These are phyloP conservation scores for Letharia columbiana DNA, from an alignment of 495 filamentous ascomycete species.

Conservation along the genomic window DNA sequence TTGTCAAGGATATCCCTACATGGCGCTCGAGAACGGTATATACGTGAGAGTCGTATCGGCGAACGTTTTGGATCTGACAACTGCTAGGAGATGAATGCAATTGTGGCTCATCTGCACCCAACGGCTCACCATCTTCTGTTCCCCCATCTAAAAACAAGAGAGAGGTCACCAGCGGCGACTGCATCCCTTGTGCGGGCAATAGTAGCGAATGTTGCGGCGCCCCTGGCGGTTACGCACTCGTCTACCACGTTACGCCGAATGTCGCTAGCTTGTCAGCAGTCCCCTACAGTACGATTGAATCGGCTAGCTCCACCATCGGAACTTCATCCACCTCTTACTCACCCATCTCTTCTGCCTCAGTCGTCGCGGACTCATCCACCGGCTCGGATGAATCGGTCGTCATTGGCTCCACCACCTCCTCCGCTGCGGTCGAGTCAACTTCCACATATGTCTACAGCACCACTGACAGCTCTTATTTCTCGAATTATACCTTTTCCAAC, in stretches of 20 bases:
- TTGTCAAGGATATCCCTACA: background rate
- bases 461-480: background rate
- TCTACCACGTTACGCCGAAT: background rate
- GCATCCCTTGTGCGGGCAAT: background rate
- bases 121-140: background rate
- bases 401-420: background rate
- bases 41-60: rapidly evolving
- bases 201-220: background rate
- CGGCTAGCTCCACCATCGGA: background rate
- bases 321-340: background rate
- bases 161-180: background rate
- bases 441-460: background rate
- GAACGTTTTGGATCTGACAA: background rate
- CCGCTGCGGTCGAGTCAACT: background rate
- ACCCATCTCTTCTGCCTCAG: background rate
- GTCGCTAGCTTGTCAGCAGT: background rate
- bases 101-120: background rate
- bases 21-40: conserved; percentile 1
- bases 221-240: background rate
- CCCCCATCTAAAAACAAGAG: background rate
- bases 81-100: background rate
- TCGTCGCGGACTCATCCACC: background rate
- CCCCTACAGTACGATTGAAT: background rate
- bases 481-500: background rate
- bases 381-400: background rate